Base-by-base conservation (phyloP, 495 filamentous ascomycete genomes). In the Neurospora cerealis region DNA sequence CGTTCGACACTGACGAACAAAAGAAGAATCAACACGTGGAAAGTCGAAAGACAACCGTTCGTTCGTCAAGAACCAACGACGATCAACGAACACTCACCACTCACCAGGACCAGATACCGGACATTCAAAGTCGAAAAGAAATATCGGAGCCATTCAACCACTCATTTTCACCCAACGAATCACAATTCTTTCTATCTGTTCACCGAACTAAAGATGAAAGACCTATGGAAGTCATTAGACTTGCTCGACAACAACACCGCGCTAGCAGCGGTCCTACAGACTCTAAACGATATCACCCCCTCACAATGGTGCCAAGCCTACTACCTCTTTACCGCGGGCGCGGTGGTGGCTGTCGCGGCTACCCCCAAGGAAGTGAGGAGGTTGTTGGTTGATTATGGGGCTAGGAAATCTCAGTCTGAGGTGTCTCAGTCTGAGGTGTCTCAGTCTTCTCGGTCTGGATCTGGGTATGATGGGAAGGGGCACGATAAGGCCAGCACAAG, bases 381-480 rank as follows among this genome's bases (percentile, higher is more conserved):
- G 7, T 78, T 84, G 7, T 79, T 88, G 54, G 79, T 84, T 37
- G 83, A 83, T 75, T 88, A 88, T 73, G 87, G 87, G n/a, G 83
- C 86, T 21, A 79, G 87, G 73, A 78, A 78, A 62, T 36, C 78
- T 17, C 32, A 71, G 19, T n/a, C 70, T 1, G 37, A 34, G 13
- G 17, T 13, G 2, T 32, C 75, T 11, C 34, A 24, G 21, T 19
- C 24, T 38, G 19, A n/a, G n/a, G 19, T 9, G 1, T 24, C 75
- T 8, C 32, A 39, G n/a, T n/a, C n/a, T 5, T 37, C 42, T 5
- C 36, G 11, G 46, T 54, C 21, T 28, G 10, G 11, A 6, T 28
- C 48, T 60, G 24, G 1, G 75, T 70, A 39, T 78, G 42, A 46
- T 1, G 48, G 24, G 11, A 8, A 24, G 19, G 72, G n/a, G 2